Conservation (phyloP, 179 eudicot species). For the Spinacia oleracea region DNA sequence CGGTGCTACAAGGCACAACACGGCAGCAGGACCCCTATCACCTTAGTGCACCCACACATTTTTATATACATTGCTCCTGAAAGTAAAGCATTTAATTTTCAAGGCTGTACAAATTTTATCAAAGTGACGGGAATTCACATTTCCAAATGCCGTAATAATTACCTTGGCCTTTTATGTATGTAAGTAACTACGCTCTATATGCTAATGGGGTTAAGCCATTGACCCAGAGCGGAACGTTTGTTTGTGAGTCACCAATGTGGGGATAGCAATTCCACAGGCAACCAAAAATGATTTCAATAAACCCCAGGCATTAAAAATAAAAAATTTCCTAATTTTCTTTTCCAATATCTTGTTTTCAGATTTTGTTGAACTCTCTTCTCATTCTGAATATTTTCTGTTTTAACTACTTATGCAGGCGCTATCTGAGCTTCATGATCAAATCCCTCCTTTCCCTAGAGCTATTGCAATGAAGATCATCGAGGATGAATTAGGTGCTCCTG, state of each 20-base stretch:
- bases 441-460: slow-evolving; percentile 86
- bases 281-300: neutral
- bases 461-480: slow-evolving; percentile 87
- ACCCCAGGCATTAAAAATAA: neutral
- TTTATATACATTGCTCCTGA: neutral
- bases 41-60: too few relatives aligned
- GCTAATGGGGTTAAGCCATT: neutral
- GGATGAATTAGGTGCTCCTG: slow-evolving; percentile 80
- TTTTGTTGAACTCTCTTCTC: neutral
- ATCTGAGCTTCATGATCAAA: slow-evolving; percentile 90
- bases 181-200: too few relatives aligned
- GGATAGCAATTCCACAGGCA: neutral
- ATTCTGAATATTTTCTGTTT: slow-evolving; percentile 25
- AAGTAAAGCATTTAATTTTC: neutral
- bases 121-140: neutral
- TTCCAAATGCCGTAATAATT: neutral
- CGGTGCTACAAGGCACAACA: too few relatives aligned
- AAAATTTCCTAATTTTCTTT: neutral
- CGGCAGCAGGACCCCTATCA: too few relatives aligned
- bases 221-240: neutral
- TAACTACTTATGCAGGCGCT: slow-evolving; percentile 67
- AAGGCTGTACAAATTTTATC: neutral
- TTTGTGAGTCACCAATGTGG: neutral
- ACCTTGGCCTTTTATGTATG: neutral
- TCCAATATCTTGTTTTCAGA: neutral